Percentiles rank a stretch among this genome's conserved stretches.
Conservation (phyloP, 2,329 filamentous ascomycete species). For the Raffaelea albimanens region DNA sequence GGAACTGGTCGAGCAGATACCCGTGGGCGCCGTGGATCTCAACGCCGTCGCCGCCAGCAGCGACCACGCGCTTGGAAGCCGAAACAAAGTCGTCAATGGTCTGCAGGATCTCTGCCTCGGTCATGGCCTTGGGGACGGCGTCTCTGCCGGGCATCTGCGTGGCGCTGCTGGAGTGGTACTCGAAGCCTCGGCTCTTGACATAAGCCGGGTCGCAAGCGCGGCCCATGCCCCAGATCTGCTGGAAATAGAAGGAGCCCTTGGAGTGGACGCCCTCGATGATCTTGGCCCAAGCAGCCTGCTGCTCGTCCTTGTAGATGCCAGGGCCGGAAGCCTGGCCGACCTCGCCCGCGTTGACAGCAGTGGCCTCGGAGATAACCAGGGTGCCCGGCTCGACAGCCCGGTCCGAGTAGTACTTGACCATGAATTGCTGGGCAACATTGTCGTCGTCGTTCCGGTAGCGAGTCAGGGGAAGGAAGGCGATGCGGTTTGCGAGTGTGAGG, state of each 20-base stretch:
- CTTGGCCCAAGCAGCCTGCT: conserved; percentile 48
- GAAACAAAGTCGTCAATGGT: conserved; percentile 51
- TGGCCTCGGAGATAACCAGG: conserved; percentile 34
- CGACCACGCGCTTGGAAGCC: conserved; percentile 43
- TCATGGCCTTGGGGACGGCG: conserved; percentile 48
- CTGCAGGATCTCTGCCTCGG: conserved; percentile 52
- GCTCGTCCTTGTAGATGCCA: conserved; percentile 44
- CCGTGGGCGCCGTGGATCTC: conserved; percentile 73
- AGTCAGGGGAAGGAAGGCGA: conserved; percentile 29
- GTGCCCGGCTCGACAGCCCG: conserved; percentile 29
- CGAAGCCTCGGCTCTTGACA: conserved; percentile 20
- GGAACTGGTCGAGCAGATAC: conserved; percentile 63
- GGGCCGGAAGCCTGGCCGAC: conserved; percentile 37
- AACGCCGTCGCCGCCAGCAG: conserved; percentile 57
- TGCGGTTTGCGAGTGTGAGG: conserved; percentile 5
- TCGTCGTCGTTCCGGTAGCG: conserved; percentile 36
- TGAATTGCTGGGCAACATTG: conserved; percentile 17
- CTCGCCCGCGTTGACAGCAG: conserved; percentile 28
- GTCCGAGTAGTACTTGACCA: conserved; percentile 33
- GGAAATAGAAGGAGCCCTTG: conserved; percentile 48
- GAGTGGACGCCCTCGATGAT: conserved; percentile 53
- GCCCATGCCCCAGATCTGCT: conserved; percentile 46
- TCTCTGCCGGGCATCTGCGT: conserved; percentile 30
- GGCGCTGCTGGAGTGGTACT: conserved; percentile 28
- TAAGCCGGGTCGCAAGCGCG: conserved; percentile 26